phyloP scores from a whole-genome alignment of 2,329 filamentous ascomycete species.

The Fusarium napiforme region DNA sequence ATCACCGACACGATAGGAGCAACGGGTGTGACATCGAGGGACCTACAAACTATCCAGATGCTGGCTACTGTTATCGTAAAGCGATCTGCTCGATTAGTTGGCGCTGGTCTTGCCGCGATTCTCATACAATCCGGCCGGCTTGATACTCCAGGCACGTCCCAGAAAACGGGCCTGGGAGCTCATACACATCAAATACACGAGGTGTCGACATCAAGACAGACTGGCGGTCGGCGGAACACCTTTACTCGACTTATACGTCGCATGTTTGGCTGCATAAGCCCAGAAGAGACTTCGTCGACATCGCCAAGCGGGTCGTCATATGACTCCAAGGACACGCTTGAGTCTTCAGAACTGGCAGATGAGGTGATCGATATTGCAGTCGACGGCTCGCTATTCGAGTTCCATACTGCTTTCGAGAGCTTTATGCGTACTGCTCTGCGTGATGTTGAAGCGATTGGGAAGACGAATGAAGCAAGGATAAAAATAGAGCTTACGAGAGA shows the following conservation, averaged over 20 bases:
- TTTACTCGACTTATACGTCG: accelerated
- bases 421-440: background rate
- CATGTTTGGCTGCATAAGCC: background rate
- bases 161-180: background rate
- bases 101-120: slow-evolving; percentile 1
- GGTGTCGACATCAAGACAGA: accelerated
- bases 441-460: background rate
- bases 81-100: slow-evolving; percentile 8
- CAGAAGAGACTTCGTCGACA: accelerated
- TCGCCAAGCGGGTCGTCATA: background rate
- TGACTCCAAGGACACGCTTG: background rate
- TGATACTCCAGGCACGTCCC: background rate
- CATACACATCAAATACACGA: background rate
- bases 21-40: background rate
- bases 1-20: background rate
- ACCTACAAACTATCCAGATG: background rate
- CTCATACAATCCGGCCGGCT: background rate
- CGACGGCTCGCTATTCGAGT: slow-evolving; percentile 8
- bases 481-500: slow-evolving; percentile 20
- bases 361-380: slow-evolving; percentile 1
- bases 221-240: accelerated
- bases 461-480: background rate
- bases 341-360: background rate
- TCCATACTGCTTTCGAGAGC: slow-evolving; percentile 1
- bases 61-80: background rate